Evolutionary conservation across 1,139 yeast genomes (phyloP).

Genomic region (Pneumocystis oryctolagi): DNA sequence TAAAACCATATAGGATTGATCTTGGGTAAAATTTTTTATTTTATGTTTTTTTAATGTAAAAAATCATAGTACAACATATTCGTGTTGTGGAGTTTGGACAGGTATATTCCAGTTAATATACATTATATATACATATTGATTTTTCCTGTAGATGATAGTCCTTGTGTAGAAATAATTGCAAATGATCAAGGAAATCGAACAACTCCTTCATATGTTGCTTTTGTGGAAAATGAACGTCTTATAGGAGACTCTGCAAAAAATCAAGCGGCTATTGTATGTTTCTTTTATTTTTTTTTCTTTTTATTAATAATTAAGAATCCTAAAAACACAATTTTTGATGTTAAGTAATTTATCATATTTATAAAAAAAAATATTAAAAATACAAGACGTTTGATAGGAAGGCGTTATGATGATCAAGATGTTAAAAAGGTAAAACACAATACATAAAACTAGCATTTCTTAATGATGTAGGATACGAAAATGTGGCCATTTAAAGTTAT

Average conservation of each 20-base stretch:
- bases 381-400: slow-evolving; percentile 72
- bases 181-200: slow-evolving; percentile 99
- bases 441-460: not conserved
- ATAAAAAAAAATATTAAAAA: not conserved
- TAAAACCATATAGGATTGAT: not conserved
- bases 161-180: slow-evolving; percentile 69
- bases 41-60: not conserved
- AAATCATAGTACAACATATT: slow-evolving; percentile 78
- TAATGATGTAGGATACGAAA: slow-evolving; percentile 48
- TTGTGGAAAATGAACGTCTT: slow-evolving; percentile 93
- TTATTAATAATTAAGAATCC: slow-evolving; percentile 40
- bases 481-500: slow-evolving; percentile 94
- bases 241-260: slow-evolving; percentile 99
- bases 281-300: not conserved
- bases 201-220: slow-evolving; percentile 95
- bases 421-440: slow-evolving; percentile 43
- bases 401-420: slow-evolving; percentile 77
- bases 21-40: not conserved
- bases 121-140: not conserved
- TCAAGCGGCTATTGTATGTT: slow-evolving; percentile 69
- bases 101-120: not conserved
- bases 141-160: slow-evolving; percentile 44
- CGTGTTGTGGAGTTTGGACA: slow-evolving; percentile 27
- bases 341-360: slow-evolving; percentile 31
- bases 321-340: slow-evolving; percentile 89